A percentile compares a stretch with the other conserved stretches of the same genome.
Evolutionary conservation across 1,284 basidiomycete species (phyloP).

Genomic region (Boletus semigastroideus): DNA sequence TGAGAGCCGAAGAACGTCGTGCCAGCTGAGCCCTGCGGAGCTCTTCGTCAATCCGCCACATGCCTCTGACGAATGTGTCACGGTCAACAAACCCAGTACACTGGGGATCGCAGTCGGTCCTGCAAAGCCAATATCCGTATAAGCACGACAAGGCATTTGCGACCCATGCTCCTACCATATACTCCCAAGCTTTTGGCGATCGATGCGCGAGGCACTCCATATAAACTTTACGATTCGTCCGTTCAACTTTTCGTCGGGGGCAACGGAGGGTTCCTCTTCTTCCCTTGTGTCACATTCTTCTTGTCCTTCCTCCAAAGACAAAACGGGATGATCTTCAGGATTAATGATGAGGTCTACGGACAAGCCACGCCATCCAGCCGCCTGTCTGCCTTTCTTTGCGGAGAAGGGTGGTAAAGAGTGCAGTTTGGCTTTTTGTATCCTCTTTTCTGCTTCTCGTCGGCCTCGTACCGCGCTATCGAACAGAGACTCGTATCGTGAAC

Average conservation of each 20-base stretch:
- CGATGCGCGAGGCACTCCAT: constrained; percentile 63
- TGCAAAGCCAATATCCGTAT: constrained; percentile 5
- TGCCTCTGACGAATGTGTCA: constrained; percentile 69
- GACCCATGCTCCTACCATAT: constrained; percentile 56
- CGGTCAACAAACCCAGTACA: constrained; percentile 56
- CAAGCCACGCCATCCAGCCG: constrained; percentile 73
- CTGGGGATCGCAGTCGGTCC: constrained; percentile 67
- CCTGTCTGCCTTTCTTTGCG: constrained; percentile 49
- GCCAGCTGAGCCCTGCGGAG: constrained; percentile 57
- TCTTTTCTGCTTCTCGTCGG: constrained; percentile 41
- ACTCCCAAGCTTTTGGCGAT: constrained; percentile 48
- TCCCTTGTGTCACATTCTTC: constrained; percentile 38
- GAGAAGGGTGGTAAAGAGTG: constrained; percentile 38
- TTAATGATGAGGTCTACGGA: constrained; percentile 69
- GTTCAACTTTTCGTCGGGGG: constrained; percentile 49
- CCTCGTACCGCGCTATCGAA: constrained; percentile 61
- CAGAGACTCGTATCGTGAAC: constrained; percentile 63
- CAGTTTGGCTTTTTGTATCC: constrained; percentile 33
- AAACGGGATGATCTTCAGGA: constrained; percentile 35
- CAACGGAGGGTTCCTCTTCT: constrained; percentile 26
- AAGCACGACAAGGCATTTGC: not conserved
- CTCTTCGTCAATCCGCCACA: constrained; percentile 85
- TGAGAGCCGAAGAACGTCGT: constrained; percentile 39
- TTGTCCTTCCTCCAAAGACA: constrained; percentile 16
- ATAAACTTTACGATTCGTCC: constrained; percentile 57